Conservation (phyloP, 495 filamentous ascomycete species). For the Entonaema liquescens region DNA sequence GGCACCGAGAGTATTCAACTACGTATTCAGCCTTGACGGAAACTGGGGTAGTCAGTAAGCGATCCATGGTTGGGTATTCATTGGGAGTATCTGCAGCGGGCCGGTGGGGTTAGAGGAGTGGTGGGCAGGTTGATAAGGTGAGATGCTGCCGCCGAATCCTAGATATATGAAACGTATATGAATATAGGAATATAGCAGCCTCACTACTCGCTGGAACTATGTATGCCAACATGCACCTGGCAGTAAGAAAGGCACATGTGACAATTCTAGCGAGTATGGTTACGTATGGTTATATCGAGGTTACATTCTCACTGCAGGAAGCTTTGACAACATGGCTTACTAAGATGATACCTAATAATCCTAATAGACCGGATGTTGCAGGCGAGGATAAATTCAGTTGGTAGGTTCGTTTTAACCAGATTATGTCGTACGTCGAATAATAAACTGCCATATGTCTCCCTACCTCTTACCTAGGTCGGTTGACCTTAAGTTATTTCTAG, state of each 20-base stretch:
- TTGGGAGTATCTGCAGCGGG: neutral
- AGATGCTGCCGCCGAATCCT: neutral
- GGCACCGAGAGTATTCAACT: neutral
- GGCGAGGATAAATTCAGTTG: neutral
- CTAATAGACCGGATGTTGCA: neutral
- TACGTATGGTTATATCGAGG: neutral
- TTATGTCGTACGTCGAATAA: neutral
- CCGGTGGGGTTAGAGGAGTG: neutral
- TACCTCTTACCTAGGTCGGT: too few relatives aligned
- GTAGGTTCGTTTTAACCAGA: neutral
- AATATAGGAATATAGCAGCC: neutral
- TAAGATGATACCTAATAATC: neutral
- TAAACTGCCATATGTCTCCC: neutral
- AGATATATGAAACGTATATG: neutral
- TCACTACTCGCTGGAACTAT: neutral
- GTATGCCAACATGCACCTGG: neutral
- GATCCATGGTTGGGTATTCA: neutral
- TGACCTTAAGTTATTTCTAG: too few relatives aligned
- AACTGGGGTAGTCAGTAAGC: slow-evolving; percentile 3
- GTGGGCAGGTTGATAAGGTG: neutral
- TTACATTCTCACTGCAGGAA: neutral
- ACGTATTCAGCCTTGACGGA: neutral
- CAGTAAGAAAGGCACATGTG: neutral
- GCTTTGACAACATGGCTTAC: neutral
- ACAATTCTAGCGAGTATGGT: neutral